Base-by-base conservation (phyloP, 2,329 filamentous ascomycete species). In the Colletotrichum tofieldiae region DNA sequence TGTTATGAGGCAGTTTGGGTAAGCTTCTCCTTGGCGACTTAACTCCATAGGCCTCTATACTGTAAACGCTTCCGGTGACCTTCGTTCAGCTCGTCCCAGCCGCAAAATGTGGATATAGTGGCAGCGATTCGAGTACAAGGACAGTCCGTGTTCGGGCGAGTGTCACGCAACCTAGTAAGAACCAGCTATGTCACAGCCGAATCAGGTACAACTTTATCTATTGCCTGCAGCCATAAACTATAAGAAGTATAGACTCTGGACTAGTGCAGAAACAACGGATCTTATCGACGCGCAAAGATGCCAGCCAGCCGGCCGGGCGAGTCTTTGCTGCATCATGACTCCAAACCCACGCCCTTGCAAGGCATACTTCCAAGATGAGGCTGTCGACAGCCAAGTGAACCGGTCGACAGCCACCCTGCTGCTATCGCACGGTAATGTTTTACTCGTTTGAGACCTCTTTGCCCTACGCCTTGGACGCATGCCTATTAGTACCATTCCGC, bases 321-420 rank as follows among this genome's bases (percentile, higher is more conserved):
- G 41, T 43, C 16, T 43, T 18, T 20, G 41, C 41, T 43, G 41
- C 41, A 20, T 3, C 16, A 43, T 43, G 14, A 18, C 16, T n/a
- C 14, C 49, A 35, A 16, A n/a, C 54, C 39, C 39, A 26, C 23
- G 23, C 23, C 2, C 35, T 37, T 8, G 52, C 60, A 16, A 69
- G 67, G 67, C 67, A 69, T 62, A 65, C n/a, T 69, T 54, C 23
- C 14, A 14, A 65, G 41, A 65, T 45, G 67, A 69, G 67, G 67
- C 67, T 69, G 67, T 59, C 61, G 29, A 20, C 8, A 18, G 23
- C 20, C 60, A 9, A 52, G 52, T 65, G 51, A 51, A 59, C 45
- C 23, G 23, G 2, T 26, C 41, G 35, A 51, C 52, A 12, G 20
- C 26, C 29, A 20, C 41, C 26, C 43, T 51, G 43, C 52, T 45